Base-by-base conservation (phyloP, 2,329 filamentous ascomycete genomes). In the Pseudogymnoascus sp. region DNA sequence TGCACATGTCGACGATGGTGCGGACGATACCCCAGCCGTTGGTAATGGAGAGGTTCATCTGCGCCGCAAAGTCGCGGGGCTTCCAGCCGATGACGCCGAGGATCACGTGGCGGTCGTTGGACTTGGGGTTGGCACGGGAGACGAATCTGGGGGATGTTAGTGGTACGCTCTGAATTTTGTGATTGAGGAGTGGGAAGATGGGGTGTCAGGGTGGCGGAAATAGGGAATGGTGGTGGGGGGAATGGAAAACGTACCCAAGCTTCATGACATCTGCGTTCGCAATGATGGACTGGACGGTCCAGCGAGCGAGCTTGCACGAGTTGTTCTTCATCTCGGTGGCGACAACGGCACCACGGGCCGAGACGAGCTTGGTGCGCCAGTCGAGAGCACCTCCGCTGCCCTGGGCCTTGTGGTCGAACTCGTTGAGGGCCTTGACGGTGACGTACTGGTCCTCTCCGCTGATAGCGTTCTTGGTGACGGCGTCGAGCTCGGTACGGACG, bases 281-380 rank as follows among this genome's bases (percentile, higher is more conserved):
- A 64, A 99, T 86, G 73, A 99, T 97, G 74, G 89, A 91, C 82
- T 99, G 95, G 47, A 93, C 91, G 33, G 95, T 96, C 95, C 95
- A 99, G 76, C 95, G 84, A 64, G 95, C 95, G 67, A 99, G 87
- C 83, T 99, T 99, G 89, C 91, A 96, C 74, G 87, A 92, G 85
- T 99, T 99, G 86, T 99, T 99, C 90, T 99, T 99, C 95, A 99
- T 99, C 82, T 99, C 95, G 11, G 95, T 99, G 19, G 95, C 95
- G 26, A 99, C 90, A 47, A 99, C 93, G 64, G 95, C 95, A 86
- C 95, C 95, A 72, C 95, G 89, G 81, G 97, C 93, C 71, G 88
- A 91, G 68, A 90, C 89, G 65, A 99, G 85, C 85, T 99, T 99
- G 70, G 87, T 89, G 75, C 95, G 86, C 95, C 95, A 99, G 83